Percentiles rank a stretch among this genome's conserved stretches.
phyloP scores from a whole-genome alignment of 345 rosid genomes.

The Linum trigynum region DNA sequence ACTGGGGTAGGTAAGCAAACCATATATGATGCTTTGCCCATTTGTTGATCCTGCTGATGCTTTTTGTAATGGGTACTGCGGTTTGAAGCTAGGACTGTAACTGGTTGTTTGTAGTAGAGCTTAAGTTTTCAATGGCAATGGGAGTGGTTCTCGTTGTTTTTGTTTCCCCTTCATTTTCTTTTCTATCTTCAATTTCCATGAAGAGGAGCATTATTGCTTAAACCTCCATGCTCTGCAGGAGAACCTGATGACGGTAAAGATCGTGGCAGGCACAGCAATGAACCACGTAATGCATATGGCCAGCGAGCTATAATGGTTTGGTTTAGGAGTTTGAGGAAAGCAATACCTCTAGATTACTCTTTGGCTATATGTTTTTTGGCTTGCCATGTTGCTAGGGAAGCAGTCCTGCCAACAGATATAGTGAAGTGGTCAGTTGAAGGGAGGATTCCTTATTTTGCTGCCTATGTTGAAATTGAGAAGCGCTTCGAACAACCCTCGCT shows the following conservation, averaged over 20 bases:
- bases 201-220: no score
- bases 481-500: constrained; percentile 36
- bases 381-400: constrained; percentile 60
- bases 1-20: constrained; percentile 20
- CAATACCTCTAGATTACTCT: constrained; percentile 43
- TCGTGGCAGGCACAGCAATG: constrained; percentile 18
- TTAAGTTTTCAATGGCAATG: neutral
- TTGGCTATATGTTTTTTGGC: constrained; percentile 65
- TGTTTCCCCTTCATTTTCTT: neutral
- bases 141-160: neutral
- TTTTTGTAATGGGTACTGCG: neutral
- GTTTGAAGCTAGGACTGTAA: neutral
- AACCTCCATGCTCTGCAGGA: constrained; percentile 10
- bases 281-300: constrained; percentile 50
- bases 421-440: constrained; percentile 68
- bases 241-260: constrained; percentile 25
- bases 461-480: constrained; percentile 52
- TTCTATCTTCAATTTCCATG: neutral
- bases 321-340: constrained; percentile 42
- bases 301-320: constrained; percentile 57
- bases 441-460: constrained; percentile 55
- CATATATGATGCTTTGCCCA: neutral
- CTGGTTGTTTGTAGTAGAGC: neutral
- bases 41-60: neutral
- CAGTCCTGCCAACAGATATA: constrained; percentile 59